A percentile compares a stretch with the other conserved stretches of the same genome.
Conservation (phyloP, 2,329 filamentous ascomycete species). For the Fusarium sp. region DNA sequence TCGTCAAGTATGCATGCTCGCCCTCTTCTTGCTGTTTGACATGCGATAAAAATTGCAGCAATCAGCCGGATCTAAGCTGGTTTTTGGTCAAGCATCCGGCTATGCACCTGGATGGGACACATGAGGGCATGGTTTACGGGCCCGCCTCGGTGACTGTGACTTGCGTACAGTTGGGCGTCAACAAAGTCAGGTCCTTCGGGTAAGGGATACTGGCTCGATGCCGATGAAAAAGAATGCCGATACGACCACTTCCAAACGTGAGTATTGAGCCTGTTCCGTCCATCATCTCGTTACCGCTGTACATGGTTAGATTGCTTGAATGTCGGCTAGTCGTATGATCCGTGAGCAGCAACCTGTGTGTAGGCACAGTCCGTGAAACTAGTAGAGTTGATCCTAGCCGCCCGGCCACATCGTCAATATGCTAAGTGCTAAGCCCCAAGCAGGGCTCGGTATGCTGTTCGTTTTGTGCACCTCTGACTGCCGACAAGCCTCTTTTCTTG, state of each 20-base stretch:
- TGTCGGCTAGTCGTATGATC: conserved; percentile 29
- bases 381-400: conserved; percentile 12
- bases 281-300: neutral
- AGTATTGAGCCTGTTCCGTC: neutral
- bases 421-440: conserved; percentile 10
- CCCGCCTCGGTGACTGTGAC: neutral
- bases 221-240: neutral
- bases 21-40: conserved; percentile 2
- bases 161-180: conserved; percentile 7
- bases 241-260: neutral
- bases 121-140: neutral
- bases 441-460: conserved; percentile 22
- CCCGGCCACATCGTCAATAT: conserved; percentile 15
- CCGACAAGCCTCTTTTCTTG: conserved; percentile 24
- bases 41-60: neutral
- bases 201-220: neutral
- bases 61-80: neutral
- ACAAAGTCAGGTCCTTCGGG: neutral
- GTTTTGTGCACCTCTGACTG: conserved; percentile 17
- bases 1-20: conserved; percentile 25
- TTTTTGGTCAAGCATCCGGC: neutral
- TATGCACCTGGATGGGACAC: neutral
- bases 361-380: conserved; percentile 32
- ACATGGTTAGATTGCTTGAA: conserved; percentile 11
- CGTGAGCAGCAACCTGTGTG: conserved; percentile 13